phyloP scores from a whole-genome alignment of 257 asterid species.

The Salvia rosmarinus region DNA sequence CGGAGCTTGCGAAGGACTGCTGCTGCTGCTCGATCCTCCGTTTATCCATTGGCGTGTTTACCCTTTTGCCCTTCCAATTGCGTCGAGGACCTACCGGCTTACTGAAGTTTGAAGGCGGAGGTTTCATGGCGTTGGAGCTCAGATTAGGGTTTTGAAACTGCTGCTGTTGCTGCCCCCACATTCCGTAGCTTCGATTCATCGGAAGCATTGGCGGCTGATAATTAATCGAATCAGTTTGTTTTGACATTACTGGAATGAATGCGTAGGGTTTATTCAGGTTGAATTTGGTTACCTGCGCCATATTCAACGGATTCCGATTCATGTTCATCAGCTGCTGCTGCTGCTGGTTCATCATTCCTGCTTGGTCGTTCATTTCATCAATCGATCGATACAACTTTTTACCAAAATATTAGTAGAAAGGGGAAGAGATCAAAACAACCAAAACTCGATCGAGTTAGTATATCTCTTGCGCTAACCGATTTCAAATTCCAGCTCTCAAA shows the following conservation, averaged over 20 bases:
- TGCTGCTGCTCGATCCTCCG: constrained; percentile 57
- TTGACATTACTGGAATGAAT: background rate
- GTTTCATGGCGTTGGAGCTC: constrained; percentile 41
- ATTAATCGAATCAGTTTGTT: constrained; percentile 6
- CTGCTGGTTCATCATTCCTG: constrained; percentile 59
- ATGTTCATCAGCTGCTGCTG: constrained; percentile 48
- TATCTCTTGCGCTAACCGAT: background rate
- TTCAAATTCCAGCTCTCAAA: constrained; percentile 5
- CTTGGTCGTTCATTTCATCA: constrained; percentile 66
- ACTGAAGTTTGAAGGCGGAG: constrained; percentile 33
- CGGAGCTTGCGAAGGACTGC: constrained; percentile 35
- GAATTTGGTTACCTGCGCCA: constrained; percentile 47
- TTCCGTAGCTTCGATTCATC: constrained; percentile 64
- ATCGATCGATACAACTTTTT: constrained; percentile 17
- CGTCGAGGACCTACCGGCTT: constrained; percentile 66
- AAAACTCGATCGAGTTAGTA: background rate
- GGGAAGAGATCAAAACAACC: background rate
- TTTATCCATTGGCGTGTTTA: constrained; percentile 42
- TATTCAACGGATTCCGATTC: constrained; percentile 47
- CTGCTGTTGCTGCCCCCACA: constrained; percentile 65
- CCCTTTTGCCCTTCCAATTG: constrained; percentile 68
- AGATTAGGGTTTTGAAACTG: constrained; percentile 65
- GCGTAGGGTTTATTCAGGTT: constrained; percentile 6
- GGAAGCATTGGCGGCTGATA: constrained; percentile 49
- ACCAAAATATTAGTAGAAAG: background rate